phyloP scores from a whole-genome alignment of 805 yeast genomes.

The Tetrapisispora fleetii region DNA sequence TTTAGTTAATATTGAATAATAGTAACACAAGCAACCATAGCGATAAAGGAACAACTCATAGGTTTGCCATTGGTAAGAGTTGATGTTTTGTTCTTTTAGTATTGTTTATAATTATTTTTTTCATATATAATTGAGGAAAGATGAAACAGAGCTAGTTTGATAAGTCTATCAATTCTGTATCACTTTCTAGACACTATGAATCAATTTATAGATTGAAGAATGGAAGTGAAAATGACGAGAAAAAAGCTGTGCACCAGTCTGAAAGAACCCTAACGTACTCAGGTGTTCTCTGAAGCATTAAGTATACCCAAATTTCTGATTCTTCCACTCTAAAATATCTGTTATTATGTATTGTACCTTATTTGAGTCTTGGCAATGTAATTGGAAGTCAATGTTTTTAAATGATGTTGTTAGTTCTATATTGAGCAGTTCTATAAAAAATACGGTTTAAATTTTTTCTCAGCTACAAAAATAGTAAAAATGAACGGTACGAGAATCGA shows the following conservation, averaged over 20 bases:
- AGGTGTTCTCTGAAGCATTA: slow-evolving; percentile 28
- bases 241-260: slow-evolving; percentile 34
- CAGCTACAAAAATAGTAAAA: too few relatives aligned
- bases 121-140: background rate
- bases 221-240: slow-evolving; percentile 24
- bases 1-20: too few relatives aligned
- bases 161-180: slow-evolving; percentile 4
- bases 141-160: background rate
- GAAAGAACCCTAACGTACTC: slow-evolving; percentile 26
- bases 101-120: background rate
- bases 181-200: background rate
- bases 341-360: background rate
- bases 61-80: too few relatives aligned
- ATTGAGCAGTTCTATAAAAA: too few relatives aligned
- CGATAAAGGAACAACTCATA: too few relatives aligned
- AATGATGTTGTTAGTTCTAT: too few relatives aligned
- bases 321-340: slow-evolving; percentile 1
- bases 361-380: background rate
- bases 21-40: too few relatives aligned
- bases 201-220: background rate
- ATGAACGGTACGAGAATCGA: slow-evolving; percentile 56
- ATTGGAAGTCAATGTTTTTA: too few relatives aligned
- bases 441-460: too few relatives aligned
- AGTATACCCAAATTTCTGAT: slow-evolving; percentile 34
- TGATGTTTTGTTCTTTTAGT: background rate